Evolutionary conservation across 768 basidiomycete genomes (phyloP), one percentile per base, ranked within the genome.

Genomic region (Bullera alba): DNA sequence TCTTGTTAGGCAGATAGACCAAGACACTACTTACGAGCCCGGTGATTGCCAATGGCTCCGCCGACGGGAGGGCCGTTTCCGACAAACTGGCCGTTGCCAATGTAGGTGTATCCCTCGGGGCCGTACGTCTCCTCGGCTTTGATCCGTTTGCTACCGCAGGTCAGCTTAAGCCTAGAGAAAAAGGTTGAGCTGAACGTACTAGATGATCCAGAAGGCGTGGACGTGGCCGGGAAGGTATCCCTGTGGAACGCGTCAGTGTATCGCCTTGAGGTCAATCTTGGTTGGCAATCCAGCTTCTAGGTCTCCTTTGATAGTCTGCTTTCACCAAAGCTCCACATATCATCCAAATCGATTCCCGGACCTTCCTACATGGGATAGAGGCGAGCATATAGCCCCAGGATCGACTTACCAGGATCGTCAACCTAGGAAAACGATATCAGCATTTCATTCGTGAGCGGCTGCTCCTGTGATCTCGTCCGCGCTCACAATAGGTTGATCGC

Each of bases 151-250:
- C 28, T 26, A 38, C 23, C 44, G 8, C 4, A 28, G 7, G 22
- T n/a, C 5, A 50, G 17, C 34, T 17, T 28, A 19, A 16, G n/a
- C 17, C 21, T 5, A 8, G 19, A 19, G 22, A 19, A 8, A 30
- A 36, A 25, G 34, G 21, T 19, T 29, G 7, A 5, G 28, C 46
- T 38, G 15, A 50, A 53, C 55, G 7, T 48, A 35, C 30, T 48
- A 51, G 30, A 51, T 51, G 42, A 51, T 21, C 50, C 50, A 61
- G 46, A 61, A 57, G 10, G 59, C 52, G 37, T 61, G 56, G 22
- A 61, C 42, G 41, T 61, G 59, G 12, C 56, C 56, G 3, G 59
- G 59, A 17, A 61, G 25, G 50, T 57, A 57, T 23, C 45, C 46
- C 50, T 51, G 27, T n/a, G 29, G 25, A 5, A 58, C 35, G 53